Base-by-base conservation (phyloP, 2,329 filamentous ascomycete genomes). In the Colletotrichum spinosum region DNA sequence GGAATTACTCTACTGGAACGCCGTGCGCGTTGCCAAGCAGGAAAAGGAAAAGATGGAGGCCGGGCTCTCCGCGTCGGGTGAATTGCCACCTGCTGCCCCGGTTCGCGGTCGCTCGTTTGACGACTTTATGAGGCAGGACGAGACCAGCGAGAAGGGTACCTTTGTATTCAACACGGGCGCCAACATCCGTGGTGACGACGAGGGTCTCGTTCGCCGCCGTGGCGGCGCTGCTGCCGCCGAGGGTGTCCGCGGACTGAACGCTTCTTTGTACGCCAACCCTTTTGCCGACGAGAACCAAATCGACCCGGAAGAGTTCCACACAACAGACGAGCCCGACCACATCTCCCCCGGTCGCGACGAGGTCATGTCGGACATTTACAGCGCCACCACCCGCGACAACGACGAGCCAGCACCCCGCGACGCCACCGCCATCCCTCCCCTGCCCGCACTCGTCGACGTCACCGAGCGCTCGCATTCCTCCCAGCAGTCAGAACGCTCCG, bases 1-100 rank as follows among this genome's bases (percentile, higher is more conserved):
- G 70, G 88, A 90, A 75, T 73, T 90, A 65, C 79, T 90, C 75
- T 90, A 89, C 70, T 90, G 88, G 88, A 90, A 90, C 71, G 80
- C 84, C 3, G 68, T 87, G 38, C 83, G 79, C 55, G 73, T 87
- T 55, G 79, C 84, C 72, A 84, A 84, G 73, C 73, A 81, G 71
- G 77, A 80, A 60, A 72, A 69, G 66, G 69, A 76, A 48, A 67
- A 64, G 61, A 70, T 70, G 52, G 66, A 68, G 13, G 69, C 67
- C 39, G 60, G 69, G 44, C 52, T 62, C 25, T 69, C 66, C 2
- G 67, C 65, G 4, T 67, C 63, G 6, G 60, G 63, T 10, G 69
- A 69, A 25, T 42, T 50, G 53, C 52, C 61, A 8, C 49, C 57
- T 25, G 25, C 25, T 2, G 61, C 57, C 12, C 41, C 41, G n/a